Percentiles rank a stretch among this genome's conserved stretches.
These are phyloP conservation scores for Sesbania bispinosa DNA, from an alignment of 306 rosid species.

Conservation along the genomic window DNA sequence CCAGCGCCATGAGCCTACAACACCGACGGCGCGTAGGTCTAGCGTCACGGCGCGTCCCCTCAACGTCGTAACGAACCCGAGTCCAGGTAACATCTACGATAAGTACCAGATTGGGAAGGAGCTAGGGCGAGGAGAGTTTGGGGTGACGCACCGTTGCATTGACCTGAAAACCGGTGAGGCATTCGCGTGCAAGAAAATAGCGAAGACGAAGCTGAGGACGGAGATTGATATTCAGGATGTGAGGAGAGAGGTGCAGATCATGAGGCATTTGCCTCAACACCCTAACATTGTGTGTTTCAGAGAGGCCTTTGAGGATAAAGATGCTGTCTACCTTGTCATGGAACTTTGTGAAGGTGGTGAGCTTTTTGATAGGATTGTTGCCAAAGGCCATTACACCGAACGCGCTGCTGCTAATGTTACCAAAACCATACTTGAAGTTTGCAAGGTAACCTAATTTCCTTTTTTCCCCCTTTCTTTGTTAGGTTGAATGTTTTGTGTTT, in stretches of 20 bases:
- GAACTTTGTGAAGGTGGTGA: conserved; percentile 92
- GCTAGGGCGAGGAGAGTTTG: conserved; percentile 83
- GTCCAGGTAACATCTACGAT: conserved; percentile 39
- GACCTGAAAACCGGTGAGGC: conserved; percentile 39
- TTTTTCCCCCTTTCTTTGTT: no score
- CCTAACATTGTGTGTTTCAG: conserved; percentile 71
- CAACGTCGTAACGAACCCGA: conserved; percentile 46
- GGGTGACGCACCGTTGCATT: conserved; percentile 60
- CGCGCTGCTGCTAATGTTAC: conserved; percentile 77
- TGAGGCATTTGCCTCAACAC: conserved; percentile 73
- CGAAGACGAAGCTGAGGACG: conserved; percentile 71
- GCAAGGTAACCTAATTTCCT: conserved; percentile 51
- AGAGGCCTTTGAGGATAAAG: conserved; percentile 84
- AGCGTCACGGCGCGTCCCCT: background rate
- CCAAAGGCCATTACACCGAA: conserved; percentile 83
- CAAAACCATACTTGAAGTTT: conserved; percentile 76
- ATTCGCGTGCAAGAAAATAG: conserved; percentile 68
- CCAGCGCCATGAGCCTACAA: background rate
- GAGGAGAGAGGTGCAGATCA: conserved; percentile 80
- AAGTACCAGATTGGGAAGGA: conserved; percentile 67
- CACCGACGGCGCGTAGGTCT: conserved; percentile 10
- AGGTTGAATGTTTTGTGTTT: no score
- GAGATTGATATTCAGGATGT: conserved; percentile 84
- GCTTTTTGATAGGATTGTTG: conserved; percentile 80
- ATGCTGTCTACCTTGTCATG: conserved; percentile 86